Conservation (phyloP, 2,329 filamentous ascomycete genomes). For the Microthyrium microscopicum region DNA sequence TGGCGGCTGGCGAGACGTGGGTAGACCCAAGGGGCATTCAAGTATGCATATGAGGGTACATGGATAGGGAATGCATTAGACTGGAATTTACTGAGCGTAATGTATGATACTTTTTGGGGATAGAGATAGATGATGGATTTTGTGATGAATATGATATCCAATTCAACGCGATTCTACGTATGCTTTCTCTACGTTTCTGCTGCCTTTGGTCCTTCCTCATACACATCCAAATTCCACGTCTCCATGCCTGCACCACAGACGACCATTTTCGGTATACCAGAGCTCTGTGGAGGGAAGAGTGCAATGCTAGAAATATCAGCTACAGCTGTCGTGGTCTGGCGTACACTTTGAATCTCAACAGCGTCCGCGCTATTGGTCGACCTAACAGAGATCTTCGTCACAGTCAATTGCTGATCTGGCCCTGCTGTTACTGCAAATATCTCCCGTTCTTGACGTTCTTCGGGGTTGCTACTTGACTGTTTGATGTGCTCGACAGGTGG, state of each 20-base stretch:
- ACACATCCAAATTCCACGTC: conserved; percentile 16
- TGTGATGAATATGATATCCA: no score
- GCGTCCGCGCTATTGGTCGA: conserved; percentile 14
- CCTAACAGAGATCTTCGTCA: conserved; percentile 27
- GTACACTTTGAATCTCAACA: conserved; percentile 16
- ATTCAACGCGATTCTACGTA: no score
- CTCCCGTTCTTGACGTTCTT: neutral
- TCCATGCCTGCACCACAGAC: conserved; percentile 35
- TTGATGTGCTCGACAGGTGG: no score
- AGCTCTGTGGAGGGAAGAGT: conserved; percentile 14
- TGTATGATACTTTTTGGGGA: no score
- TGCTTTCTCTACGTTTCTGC: no score
- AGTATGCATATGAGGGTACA: no score
- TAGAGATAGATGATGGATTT: no score
- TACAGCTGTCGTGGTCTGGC: conserved; percentile 28
- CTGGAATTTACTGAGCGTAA: no score
- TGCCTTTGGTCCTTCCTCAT: no score
- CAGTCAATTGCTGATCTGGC: conserved; percentile 31
- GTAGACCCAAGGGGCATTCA: no score
- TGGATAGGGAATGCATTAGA: no score
- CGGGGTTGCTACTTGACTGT: neutral
- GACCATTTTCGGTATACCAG: conserved; percentile 16
- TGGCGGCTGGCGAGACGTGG: neutral
- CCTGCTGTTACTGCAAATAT: conserved; percentile 21
- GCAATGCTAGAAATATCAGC: conserved; percentile 39